Percentiles rank a stretch among this genome's conserved stretches.
Evolutionary conservation across 768 basidiomycete genomes (phyloP).

Genomic region (Butyriboletus loyo): DNA sequence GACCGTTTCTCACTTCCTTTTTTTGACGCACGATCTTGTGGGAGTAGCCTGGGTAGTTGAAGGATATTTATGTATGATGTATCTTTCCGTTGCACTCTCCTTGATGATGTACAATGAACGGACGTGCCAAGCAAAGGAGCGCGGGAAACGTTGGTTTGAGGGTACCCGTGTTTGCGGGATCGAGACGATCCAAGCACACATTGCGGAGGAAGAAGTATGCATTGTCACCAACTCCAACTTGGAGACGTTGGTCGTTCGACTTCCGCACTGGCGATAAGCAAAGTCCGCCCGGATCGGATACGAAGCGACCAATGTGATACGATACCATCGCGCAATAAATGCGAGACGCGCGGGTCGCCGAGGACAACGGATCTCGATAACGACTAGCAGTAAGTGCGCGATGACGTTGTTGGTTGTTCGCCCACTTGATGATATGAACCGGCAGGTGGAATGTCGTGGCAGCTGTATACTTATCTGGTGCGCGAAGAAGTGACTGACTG

Average conservation of each 20-base stretch:
- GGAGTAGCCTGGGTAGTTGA: neutral
- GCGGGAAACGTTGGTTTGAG: neutral
- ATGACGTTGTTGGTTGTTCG: no score
- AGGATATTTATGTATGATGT: conserved; percentile 8
- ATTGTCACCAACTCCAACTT: no score
- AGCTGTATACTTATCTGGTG: no score
- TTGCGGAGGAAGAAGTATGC: no score
- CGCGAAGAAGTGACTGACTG: no score
- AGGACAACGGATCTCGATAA: neutral
- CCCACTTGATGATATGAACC: neutral
- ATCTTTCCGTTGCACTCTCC: neutral
- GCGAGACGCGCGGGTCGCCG: neutral
- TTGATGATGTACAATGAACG: neutral
- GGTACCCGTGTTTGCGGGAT: neutral
- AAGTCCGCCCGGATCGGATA: neutral
- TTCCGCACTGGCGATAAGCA: neutral
- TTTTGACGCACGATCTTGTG: neutral
- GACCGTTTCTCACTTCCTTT: neutral
- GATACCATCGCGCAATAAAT: neutral
- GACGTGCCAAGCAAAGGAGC: neutral
- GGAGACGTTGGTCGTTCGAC: neutral
- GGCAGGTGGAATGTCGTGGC: neutral
- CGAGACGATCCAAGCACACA: neutral
- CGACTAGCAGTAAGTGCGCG: neutral
- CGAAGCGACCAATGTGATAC: neutral